Conservation (phyloP, 805 yeast genomes). For the Starmerella sirachaensis region DNA sequence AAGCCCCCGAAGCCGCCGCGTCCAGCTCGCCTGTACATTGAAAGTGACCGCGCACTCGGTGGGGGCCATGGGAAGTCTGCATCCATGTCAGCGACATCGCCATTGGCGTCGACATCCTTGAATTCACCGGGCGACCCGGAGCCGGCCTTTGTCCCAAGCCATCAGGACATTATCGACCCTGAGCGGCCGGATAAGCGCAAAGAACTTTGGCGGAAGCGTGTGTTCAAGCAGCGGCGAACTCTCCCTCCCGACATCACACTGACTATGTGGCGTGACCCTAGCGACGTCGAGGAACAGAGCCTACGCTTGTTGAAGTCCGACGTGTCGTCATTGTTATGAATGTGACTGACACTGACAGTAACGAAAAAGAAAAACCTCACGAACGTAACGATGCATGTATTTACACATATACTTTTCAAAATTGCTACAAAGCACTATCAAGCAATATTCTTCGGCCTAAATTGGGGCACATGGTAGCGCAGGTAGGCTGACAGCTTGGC, state of each 20-base stretch:
- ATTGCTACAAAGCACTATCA: no score
- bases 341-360: no score
- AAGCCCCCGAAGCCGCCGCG: neutral
- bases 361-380: no score
- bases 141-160: conserved; percentile 12
- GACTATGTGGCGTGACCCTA: conserved; percentile 35
- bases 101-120: neutral
- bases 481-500: no score
- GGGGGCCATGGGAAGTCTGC: neutral
- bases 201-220: conserved; percentile 46
- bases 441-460: no score
- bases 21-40: neutral
- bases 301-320: conserved; percentile 16
- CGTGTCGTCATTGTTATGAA: no score
- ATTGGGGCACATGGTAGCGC: no score
- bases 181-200: conserved; percentile 37
- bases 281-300: conserved; percentile 31
- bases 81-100: neutral
- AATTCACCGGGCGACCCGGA: neutral
- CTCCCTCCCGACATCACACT: conserved; percentile 34
- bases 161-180: conserved; percentile 24
- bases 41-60: neutral
- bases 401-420: no score
- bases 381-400: no score
- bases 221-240: conserved; percentile 32